Percentiles rank a stretch among this genome's conserved stretches.
Evolutionary conservation across 2,329 filamentous ascomycete genomes (phyloP).

Genomic region (Penicillium italicum): DNA sequence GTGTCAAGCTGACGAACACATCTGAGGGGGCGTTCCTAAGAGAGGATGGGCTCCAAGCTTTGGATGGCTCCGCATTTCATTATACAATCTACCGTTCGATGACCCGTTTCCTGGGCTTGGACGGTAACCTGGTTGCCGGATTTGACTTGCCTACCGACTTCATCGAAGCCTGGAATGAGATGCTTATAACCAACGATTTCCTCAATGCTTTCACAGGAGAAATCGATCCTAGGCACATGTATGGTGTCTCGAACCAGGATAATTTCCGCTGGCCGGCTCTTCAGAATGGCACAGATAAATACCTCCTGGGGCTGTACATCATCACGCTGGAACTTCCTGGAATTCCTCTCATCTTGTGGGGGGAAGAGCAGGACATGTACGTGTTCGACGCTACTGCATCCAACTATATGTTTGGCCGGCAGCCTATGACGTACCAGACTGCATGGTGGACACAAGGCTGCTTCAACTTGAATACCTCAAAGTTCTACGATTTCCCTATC

Average conservation of each 20-base stretch:
- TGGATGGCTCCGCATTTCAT: slow-evolving; percentile 61
- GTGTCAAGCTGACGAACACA: slow-evolving; percentile 48
- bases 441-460: slow-evolving; percentile 65
- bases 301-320: slow-evolving; percentile 56
- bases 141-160: slow-evolving; percentile 55
- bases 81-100: slow-evolving; percentile 60
- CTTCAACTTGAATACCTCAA: slow-evolving; percentile 54
- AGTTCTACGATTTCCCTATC: slow-evolving; percentile 58
- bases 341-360: slow-evolving; percentile 59
- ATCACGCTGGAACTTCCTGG: slow-evolving; percentile 59
- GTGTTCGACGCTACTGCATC: slow-evolving; percentile 60
- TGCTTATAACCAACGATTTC: slow-evolving; percentile 57
- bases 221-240: slow-evolving; percentile 63
- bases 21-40: slow-evolving; percentile 51
- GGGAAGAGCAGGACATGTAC: slow-evolving; percentile 64
- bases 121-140: slow-evolving; percentile 53
- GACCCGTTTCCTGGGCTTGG: slow-evolving; percentile 58
- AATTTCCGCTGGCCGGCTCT: slow-evolving; percentile 63
- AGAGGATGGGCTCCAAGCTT: slow-evolving; percentile 49
- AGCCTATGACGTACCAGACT: slow-evolving; percentile 57
- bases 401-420: slow-evolving; percentile 64
- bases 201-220: slow-evolving; percentile 58
- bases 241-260: slow-evolving; percentile 62
- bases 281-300: slow-evolving; percentile 53
- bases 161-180: slow-evolving; percentile 53